Evolutionary conservation across 2,329 filamentous ascomycete genomes (phyloP), one percentile per base, ranked within the genome.

Genomic region (Neoarthrinium moseri): DNA sequence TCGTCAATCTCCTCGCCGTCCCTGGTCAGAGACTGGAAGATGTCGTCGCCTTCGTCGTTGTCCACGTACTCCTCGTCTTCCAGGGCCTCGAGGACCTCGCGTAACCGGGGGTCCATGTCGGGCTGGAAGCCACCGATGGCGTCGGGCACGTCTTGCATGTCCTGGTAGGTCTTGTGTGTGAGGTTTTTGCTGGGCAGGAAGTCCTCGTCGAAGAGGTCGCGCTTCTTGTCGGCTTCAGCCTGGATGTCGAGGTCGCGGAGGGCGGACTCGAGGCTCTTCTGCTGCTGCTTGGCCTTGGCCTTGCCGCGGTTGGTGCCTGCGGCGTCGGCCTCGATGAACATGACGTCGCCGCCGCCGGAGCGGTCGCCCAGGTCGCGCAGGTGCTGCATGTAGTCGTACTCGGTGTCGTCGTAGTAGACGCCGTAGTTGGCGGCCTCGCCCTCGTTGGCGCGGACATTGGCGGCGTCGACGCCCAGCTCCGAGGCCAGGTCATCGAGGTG

Each of bases 301-400:
- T 89, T 88, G 54, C 78, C 80, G 8, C 41, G 41, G 29, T 44
- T 44, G 45, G 78, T 87, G 54, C 77, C 80, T 39, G 75, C 77
- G 43, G 70, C 64, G 43, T 80, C 78, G n/a, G 81, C 77, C 56
- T 96, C 91, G 30, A 99, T 79, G 62, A 95, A 97, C 38, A 91
- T 84, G 23, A 86, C 82, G 45, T 91, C 86, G 23, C 88, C 88
- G 20, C 81, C 81, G 5, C 80, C 70, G 3, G 62, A 61, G 3
- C 74, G 89, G 34, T 74, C 68, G 47, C 85, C 85, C n/a, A 99
- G 72, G 58, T 97, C 94, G 45, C 91, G 87, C 77, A 99, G 74
- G 69, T 99, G 94, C 68, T 99, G 94, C 94, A 99, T 99, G 72
- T 99, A 99, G 69, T 99, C 94, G 70, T 99, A 99, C 61, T 89